Base-by-base conservation (phyloP, 2,329 filamentous ascomycete species). In the Boeremia exigua region DNA sequence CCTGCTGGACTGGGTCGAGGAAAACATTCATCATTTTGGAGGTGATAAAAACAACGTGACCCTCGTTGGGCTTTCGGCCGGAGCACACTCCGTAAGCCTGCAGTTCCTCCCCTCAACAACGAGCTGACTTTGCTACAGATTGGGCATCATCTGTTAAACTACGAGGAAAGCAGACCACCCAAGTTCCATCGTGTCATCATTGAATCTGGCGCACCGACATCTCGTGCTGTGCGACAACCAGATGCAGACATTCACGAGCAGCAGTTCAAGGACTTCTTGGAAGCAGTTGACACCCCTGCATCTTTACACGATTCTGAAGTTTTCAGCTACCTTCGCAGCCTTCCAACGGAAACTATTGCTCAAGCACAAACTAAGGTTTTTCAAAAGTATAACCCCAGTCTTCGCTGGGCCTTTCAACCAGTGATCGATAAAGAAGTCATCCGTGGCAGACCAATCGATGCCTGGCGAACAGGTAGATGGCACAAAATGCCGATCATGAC, bases 131-230 rank as follows among this genome's bases (percentile, higher is more conserved):
- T 2, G 0, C 6, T 9, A 2, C 28, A 62, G 83, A 83, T 89
- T 60, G 88, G 88, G 3, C 88, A 91, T 65, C 87, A 90, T 61
- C 74, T 91, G 14, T 83, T 89, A 66, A 75, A 81, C 58, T 56
- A 59, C 30, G 69, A 77, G 34, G 71, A 77, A 6, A 34, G 39
- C 2, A 40, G 36, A 19, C 69, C 76, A 19, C 66, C 70, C 1
- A 68, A 80, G 8, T 82, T 82, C 55, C 78, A 81, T 52, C 74
- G 77, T 38, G 80, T 75, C 3, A 73, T 82, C 23, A 73, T 82
- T 4, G 79, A 82, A 62, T 80, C 78, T 2, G 79, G 80, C 2
- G 75, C 76, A 0, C 72, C 79, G 0, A 81, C 80, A 0, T 80
- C 80, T 1, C 76, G 80, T 5, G 79, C 78, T 3, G 76, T 81